Conservation (phyloP, 352 stramenopile genomes). For the Thraustochytrium aureum region DNA sequence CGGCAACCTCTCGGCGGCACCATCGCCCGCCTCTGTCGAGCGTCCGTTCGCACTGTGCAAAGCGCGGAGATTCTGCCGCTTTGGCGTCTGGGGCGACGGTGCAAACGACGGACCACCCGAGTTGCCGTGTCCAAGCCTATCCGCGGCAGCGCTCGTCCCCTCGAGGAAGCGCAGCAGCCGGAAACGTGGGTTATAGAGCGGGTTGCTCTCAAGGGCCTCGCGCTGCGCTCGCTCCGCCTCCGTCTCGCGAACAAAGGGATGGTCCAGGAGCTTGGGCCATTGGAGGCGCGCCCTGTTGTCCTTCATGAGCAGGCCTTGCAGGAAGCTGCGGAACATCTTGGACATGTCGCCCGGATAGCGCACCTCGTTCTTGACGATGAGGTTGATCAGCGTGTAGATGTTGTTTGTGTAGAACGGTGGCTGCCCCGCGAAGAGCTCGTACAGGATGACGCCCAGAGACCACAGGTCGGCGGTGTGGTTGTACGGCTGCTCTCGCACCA, state of each 20-base stretch:
- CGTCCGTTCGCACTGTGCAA: no score
- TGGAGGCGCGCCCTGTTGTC: conserved; percentile 73
- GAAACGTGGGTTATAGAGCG: conserved; percentile 47
- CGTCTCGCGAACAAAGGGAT: conserved; percentile 83
- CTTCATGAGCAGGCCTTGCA: conserved; percentile 81
- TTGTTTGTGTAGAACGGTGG: conserved; percentile 92
- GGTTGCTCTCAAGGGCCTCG: conserved; percentile 12
- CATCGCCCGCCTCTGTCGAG: no score
- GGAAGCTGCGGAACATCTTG: conserved; percentile 73
- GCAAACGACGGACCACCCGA: no score
- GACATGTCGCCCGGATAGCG: conserved; percentile 79
- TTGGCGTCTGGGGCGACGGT: no score
- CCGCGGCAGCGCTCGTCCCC: no score
- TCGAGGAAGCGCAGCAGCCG: conserved; percentile 44
- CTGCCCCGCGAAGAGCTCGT: conserved; percentile 82
- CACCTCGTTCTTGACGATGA: conserved; percentile 89
- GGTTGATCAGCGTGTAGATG: conserved; percentile 92
- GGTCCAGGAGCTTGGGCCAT: conserved; percentile 81
- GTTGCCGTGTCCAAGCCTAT: no score
- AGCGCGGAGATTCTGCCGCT: no score
- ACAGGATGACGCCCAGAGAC: conserved; percentile 91
- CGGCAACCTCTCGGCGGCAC: no score
- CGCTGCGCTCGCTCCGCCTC: conserved; percentile 61
- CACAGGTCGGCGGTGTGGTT: conserved; percentile 93
- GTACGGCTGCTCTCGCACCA: conserved; percentile 89